Percentiles rank a stretch among this genome's conserved stretches.
Conservation (phyloP, 176 grass and related monocot species). For the Urochloa ruziziensis region DNA sequence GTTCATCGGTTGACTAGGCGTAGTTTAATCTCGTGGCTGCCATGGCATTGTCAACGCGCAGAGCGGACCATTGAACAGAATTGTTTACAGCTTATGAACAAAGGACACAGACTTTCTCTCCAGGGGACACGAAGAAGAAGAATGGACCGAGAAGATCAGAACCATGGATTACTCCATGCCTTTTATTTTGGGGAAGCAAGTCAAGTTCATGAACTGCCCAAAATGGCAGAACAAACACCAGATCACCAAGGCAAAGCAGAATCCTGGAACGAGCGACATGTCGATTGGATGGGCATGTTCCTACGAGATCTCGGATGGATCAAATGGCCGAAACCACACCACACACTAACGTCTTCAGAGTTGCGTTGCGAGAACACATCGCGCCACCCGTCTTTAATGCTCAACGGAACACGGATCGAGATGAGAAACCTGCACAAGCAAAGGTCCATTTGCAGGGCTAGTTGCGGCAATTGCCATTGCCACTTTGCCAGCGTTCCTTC, state of each 20-base stretch:
- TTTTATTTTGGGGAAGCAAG: background rate
- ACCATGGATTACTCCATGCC: background rate
- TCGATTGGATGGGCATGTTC: background rate
- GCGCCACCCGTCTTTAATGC: background rate
- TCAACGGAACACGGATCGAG: background rate
- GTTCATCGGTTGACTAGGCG: conserved; percentile 2
- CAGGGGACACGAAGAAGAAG: background rate
- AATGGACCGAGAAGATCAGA: background rate
- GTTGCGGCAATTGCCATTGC: background rate
- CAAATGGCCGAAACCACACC: background rate
- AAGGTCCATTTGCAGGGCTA: background rate
- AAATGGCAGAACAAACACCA: background rate
- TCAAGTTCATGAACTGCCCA: background rate
- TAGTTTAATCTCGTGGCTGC: conserved; percentile 4
- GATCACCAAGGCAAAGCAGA: background rate
- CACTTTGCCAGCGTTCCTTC: background rate
- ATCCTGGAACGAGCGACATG: background rate
- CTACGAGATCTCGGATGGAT: background rate
- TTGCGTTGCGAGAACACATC: background rate
- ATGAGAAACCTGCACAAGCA: background rate
- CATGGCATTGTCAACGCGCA: background rate
- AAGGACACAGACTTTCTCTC: background rate
- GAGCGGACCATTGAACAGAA: conserved; percentile 5
- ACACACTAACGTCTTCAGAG: background rate
- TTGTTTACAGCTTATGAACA: background rate